A percentile compares a stretch with the other conserved stretches of the same genome.
phyloP scores from a whole-genome alignment of 2,329 filamentous ascomycete genomes.

The Trichoderma koningiopsis region DNA sequence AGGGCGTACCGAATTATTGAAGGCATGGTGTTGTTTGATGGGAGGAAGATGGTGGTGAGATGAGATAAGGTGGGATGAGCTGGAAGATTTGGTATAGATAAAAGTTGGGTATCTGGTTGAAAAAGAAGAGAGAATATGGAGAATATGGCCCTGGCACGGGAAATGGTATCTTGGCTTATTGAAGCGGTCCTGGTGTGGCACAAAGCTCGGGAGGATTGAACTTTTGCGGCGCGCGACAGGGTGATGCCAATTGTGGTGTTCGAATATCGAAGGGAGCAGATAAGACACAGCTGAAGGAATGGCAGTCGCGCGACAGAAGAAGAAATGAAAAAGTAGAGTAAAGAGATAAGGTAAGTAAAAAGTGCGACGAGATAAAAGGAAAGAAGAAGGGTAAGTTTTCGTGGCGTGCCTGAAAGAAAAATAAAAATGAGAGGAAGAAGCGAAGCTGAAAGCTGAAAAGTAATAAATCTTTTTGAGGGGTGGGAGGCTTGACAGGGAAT shows the following conservation, averaged over 20 bases:
- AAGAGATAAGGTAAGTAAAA: background rate
- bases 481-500: background rate
- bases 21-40: background rate
- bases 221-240: background rate
- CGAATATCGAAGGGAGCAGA: background rate
- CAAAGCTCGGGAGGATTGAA: background rate
- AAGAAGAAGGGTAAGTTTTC: background rate
- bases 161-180: background rate
- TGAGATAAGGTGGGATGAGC: background rate
- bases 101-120: background rate
- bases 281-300: background rate
- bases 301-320: background rate
- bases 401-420: background rate
- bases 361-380: background rate
- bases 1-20: slow-evolving; percentile 7
- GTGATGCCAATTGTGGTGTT: slow-evolving; percentile 10
- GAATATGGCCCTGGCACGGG: background rate
- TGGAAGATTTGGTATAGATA: background rate
- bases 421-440: background rate
- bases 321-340: background rate
- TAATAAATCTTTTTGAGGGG: background rate
- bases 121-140: background rate
- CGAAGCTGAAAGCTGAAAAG: background rate
- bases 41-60: background rate
- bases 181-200: background rate